Percentiles rank a stretch among this genome's conserved stretches.
Conservation (phyloP, 352 stramenopile species). For the Phytophthora idaei region DNA sequence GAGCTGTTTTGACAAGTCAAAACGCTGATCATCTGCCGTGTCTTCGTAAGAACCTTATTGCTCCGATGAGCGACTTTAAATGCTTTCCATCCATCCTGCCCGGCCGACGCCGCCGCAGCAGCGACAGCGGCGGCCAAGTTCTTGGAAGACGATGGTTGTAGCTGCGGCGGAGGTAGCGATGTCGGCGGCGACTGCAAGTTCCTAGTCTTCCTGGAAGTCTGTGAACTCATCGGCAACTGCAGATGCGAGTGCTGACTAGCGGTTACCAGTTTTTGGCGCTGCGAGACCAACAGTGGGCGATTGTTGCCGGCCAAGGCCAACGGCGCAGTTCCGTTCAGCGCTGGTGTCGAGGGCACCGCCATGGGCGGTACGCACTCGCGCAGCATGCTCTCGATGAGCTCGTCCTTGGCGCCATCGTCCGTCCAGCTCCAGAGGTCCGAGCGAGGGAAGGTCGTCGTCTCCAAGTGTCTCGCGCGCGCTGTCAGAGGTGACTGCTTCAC, state of each 20-base stretch:
- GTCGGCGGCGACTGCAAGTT: constrained; percentile 28
- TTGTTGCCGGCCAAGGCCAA: constrained; percentile 9
- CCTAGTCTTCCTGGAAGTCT: constrained; percentile 21
- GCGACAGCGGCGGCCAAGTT: constrained; percentile 17
- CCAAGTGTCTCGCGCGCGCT: constrained; percentile 26
- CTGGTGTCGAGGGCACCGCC: constrained; percentile 16
- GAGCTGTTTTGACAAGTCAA: constrained; percentile 30
- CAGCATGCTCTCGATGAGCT: constrained; percentile 64
- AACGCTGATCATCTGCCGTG: constrained; percentile 50
- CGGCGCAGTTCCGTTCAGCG: constrained; percentile 8
- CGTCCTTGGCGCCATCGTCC: constrained; percentile 33
- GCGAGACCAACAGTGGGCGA: constrained; percentile 17
- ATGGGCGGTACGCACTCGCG: constrained; percentile 47
- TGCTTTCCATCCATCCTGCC: constrained; percentile 54
- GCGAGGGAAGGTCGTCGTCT: constrained; percentile 47
- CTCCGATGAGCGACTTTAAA: constrained; percentile 71
- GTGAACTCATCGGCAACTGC: background rate
- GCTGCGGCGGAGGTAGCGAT: constrained; percentile 10
- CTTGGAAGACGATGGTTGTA: constrained; percentile 23
- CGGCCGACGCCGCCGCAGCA: constrained; percentile 6
- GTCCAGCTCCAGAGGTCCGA: constrained; percentile 67
- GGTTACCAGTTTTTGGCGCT: constrained; percentile 17
- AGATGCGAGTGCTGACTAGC: constrained; percentile 14
- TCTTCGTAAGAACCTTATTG: constrained; percentile 66
- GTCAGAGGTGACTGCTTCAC: constrained; percentile 18